A percentile compares a stretch with the other conserved stretches of the same genome.
phyloP scores from a whole-genome alignment of 1,284 basidiomycete genomes.

The Fomitiporia mediterranea region DNA sequence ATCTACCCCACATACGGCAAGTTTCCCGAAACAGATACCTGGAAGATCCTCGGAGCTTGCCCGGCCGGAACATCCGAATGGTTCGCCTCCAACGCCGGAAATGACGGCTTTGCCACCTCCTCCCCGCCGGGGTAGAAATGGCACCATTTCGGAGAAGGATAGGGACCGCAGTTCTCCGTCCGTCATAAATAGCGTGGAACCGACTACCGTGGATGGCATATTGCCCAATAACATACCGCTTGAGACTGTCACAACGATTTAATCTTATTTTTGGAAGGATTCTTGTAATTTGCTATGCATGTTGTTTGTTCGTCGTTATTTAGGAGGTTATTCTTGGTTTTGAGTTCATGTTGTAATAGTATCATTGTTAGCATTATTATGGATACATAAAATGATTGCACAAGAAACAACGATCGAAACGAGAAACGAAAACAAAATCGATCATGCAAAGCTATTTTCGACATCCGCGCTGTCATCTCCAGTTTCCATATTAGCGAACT shows the following conservation, averaged over 20 bases:
- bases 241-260: not conserved
- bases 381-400: slow-evolving; percentile 11
- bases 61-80: slow-evolving; percentile 31
- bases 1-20: slow-evolving; percentile 13
- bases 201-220: not conserved
- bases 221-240: not conserved
- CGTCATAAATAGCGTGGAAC: slow-evolving; percentile 41
- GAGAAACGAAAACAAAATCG: slow-evolving; percentile 15
- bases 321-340: not conserved
- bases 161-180: slow-evolving; percentile 33
- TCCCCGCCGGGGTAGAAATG: slow-evolving; percentile 49
- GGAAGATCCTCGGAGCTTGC: slow-evolving; percentile 25
- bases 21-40: slow-evolving; percentile 14
- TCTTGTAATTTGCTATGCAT: slow-evolving; percentile 1
- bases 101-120: slow-evolving; percentile 57
- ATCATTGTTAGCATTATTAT: slow-evolving; percentile 18
- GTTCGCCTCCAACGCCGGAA: slow-evolving; percentile 34
- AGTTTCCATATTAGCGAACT: slow-evolving; percentile 83
- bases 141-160: slow-evolving; percentile 30
- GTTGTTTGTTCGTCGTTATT: not conserved
- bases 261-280: not conserved
- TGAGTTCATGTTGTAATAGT: slow-evolving; percentile 16
- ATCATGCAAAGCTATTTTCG: slow-evolving; percentile 78
- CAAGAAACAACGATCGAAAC: slow-evolving; percentile 1
- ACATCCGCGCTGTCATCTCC: slow-evolving; percentile 88